These are phyloP conservation scores for Sclerotiophoma versabilis DNA, from an alignment of 2,329 filamentous ascomycete species.

Conservation along the genomic window DNA sequence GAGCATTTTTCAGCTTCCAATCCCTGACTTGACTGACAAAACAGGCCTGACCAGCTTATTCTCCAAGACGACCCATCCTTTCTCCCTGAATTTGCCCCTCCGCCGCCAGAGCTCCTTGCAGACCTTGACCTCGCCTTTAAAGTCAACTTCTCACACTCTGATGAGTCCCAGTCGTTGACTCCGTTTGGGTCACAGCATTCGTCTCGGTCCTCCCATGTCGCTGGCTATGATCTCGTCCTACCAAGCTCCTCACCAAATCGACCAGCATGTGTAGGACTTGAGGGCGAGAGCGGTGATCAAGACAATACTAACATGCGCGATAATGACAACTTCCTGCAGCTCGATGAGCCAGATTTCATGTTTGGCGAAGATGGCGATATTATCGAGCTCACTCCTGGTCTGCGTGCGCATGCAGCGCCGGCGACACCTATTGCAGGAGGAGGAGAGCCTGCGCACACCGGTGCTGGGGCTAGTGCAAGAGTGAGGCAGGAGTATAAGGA, in stretches of 20 bases:
- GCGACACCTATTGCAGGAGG: slow-evolving; percentile 23
- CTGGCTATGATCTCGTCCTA: slow-evolving; percentile 51
- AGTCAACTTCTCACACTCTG: slow-evolving; percentile 42
- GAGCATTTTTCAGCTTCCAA: slow-evolving; percentile 32
- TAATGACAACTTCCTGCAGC: slow-evolving; percentile 54
- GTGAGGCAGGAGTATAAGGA: slow-evolving; percentile 55
- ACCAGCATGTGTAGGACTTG: slow-evolving; percentile 49
- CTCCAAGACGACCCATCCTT: slow-evolving; percentile 86
- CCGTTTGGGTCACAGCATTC: slow-evolving; percentile 41
- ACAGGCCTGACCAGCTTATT: slow-evolving; percentile 73
- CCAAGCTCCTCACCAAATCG: slow-evolving; percentile 57
- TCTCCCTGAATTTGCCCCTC: slow-evolving; percentile 69
- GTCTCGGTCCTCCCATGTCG: slow-evolving; percentile 27
- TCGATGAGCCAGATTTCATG: slow-evolving; percentile 62
- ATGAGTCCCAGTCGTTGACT: slow-evolving; percentile 49
- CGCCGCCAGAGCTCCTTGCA: slow-evolving; percentile 63
- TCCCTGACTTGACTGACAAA: slow-evolving; percentile 8
- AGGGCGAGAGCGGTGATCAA: slow-evolving; percentile 52
- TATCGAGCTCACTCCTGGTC: slow-evolving; percentile 51
- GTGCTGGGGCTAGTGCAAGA: slow-evolving; percentile 48
- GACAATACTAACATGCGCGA: slow-evolving; percentile 34
- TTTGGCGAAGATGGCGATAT: slow-evolving; percentile 69
- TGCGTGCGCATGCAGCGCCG: slow-evolving; percentile 14
- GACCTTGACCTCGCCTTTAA: slow-evolving; percentile 51
- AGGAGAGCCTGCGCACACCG: slow-evolving; percentile 28